Conservation (phyloP, 2,329 filamentous ascomycete genomes). For the Passalora sequoiae region DNA sequence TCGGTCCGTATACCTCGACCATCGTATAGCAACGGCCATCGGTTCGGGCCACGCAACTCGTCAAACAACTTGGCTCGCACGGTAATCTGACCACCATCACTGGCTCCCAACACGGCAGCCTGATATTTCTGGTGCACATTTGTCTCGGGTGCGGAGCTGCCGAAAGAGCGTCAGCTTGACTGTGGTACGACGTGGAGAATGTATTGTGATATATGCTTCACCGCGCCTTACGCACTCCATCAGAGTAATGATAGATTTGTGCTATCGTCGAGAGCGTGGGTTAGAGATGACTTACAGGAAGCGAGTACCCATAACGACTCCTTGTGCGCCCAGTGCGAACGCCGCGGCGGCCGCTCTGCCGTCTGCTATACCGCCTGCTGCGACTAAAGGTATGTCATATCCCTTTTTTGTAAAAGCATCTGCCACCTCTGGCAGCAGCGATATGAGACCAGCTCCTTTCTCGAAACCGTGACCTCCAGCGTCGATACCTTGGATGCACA, state of each 20-base stretch:
- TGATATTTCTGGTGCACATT: slow-evolving; percentile 40
- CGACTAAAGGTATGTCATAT: slow-evolving; percentile 50
- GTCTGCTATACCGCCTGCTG: slow-evolving; percentile 51
- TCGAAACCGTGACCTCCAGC: slow-evolving; percentile 61
- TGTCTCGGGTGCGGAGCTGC: slow-evolving; percentile 38
- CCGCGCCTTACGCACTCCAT: no score
- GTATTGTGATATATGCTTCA: no score
- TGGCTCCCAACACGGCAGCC: slow-evolving; percentile 42
- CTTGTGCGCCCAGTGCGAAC: slow-evolving; percentile 49
- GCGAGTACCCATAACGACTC: slow-evolving; percentile 58
- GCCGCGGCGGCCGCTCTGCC: slow-evolving; percentile 52
- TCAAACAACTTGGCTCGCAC: slow-evolving; percentile 50
- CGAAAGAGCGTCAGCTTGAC: background rate
- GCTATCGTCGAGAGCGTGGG: no score
- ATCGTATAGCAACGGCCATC: slow-evolving; percentile 55
- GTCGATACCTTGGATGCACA: slow-evolving; percentile 60
- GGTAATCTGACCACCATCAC: slow-evolving; percentile 50
- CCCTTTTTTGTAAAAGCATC: slow-evolving; percentile 38
- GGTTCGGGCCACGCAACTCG: slow-evolving; percentile 49
- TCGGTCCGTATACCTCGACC: slow-evolving; percentile 54
- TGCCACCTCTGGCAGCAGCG: slow-evolving; percentile 54
- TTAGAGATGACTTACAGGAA: slow-evolving; percentile 49
- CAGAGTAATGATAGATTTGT: no score
- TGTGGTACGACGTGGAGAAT: no score
- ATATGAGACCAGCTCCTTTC: slow-evolving; percentile 51